phyloP scores from a whole-genome alignment of 2,329 filamentous ascomycete species.

The Thelonectria rubi region DNA sequence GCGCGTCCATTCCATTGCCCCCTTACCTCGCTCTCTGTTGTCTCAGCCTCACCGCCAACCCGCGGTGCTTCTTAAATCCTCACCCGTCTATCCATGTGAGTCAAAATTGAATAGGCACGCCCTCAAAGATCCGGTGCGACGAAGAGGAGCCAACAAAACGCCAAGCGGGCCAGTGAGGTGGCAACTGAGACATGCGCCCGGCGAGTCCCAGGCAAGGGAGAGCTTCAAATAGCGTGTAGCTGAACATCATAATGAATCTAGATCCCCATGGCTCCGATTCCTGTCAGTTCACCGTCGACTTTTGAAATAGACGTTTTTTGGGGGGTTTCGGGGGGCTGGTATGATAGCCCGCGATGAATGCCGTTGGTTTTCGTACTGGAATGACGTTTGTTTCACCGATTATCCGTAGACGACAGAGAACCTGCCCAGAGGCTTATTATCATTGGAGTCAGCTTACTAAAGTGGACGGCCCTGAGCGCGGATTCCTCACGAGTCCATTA shows the following conservation, averaged over 20 bases:
- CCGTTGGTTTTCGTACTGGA: no score
- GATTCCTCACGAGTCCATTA: no score
- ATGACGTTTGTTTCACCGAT: no score
- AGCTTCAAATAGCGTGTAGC: slow-evolving; percentile 8
- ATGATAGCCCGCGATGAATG: no score
- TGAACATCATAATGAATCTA: slow-evolving; percentile 14
- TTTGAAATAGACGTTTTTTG: neutral
- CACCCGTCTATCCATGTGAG: no score
- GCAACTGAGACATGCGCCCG: slow-evolving; percentile 18
- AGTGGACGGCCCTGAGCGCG: no score
- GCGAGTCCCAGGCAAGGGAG: slow-evolving; percentile 20
- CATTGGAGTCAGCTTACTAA: no score
- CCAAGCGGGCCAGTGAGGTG: slow-evolving; percentile 1
- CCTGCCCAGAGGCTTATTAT: no score
- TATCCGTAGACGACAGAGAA: no score
- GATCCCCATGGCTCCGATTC: slow-evolving; percentile 7
- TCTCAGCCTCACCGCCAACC: slow-evolving; percentile 2
- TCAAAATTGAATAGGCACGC: neutral
- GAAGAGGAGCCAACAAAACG: no score
- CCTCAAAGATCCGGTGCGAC: slow-evolving; percentile 1
- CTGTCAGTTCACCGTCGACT: neutral
- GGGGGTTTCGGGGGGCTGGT: no score
- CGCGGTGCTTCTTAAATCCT: no score
- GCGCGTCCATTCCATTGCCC: slow-evolving; percentile 12
- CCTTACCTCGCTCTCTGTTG: neutral